Evolutionary conservation across 306 rosid genomes (phyloP).

Genomic region (Carpinus fangiana): DNA sequence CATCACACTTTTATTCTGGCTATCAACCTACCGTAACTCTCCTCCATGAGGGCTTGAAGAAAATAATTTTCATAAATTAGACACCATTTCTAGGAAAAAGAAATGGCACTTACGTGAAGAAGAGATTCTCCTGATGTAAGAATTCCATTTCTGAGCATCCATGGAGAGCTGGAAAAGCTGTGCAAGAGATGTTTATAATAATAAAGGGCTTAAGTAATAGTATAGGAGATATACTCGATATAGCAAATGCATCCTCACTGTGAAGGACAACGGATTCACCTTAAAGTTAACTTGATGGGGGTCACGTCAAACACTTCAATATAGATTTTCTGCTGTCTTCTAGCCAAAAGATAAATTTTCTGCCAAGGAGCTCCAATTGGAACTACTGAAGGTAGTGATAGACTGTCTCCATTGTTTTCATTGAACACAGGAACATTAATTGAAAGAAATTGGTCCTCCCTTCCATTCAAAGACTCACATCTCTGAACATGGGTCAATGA

Average conservation of each 20-base stretch:
- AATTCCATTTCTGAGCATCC: conserved; percentile 76
- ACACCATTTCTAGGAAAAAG: background rate
- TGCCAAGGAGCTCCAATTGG: conserved; percentile 99
- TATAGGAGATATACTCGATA: conserved; percentile 16
- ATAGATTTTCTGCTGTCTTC: conserved; percentile 86
- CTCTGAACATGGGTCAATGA: conserved; percentile 38
- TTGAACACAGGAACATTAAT: conserved; percentile 34
- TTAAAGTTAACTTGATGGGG: conserved; percentile 79
- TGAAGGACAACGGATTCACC: conserved; percentile 42
- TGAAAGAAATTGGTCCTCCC: conserved; percentile 36
- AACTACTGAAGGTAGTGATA: conserved; percentile 61
- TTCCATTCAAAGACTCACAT: conserved; percentile 39
- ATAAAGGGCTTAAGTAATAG: conserved; percentile 18
- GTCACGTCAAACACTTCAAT: conserved; percentile 81
- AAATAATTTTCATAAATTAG: background rate
- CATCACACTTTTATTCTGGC: background rate
- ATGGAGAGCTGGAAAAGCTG: conserved; percentile 95
- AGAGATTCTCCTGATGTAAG: conserved; percentile 75
- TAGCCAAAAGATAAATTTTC: conserved; percentile 78
- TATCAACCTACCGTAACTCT: background rate
- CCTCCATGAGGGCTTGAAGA: background rate
- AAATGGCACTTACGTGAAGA: conserved; percentile 61
- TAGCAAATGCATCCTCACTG: conserved; percentile 9
- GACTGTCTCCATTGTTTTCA: conserved; percentile 38
- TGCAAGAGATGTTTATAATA: conserved; percentile 30